These are phyloP conservation scores for Ambrosia artemisiifolia DNA, from an alignment of 129 eudicot species.

Conservation along the genomic window DNA sequence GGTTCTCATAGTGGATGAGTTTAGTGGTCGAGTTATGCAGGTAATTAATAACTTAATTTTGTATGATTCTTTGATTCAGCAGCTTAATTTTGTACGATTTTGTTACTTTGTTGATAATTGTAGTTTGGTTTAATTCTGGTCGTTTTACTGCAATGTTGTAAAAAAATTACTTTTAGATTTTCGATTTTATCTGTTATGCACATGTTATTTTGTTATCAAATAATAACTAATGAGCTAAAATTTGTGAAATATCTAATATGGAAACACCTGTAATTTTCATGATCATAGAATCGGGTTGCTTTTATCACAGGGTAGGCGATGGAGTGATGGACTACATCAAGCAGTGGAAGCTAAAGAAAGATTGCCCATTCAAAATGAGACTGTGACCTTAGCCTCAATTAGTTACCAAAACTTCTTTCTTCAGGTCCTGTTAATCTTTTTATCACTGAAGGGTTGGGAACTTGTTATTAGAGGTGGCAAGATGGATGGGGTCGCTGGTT, in stretches of 20 bases:
- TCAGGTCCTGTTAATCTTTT: slow-evolving; percentile 55
- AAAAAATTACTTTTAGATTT: no score
- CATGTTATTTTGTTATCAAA: not conserved
- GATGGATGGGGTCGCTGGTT: not conserved
- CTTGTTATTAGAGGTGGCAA: not conserved
- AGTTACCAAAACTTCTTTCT: slow-evolving; percentile 99
- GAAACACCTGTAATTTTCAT: not conserved
- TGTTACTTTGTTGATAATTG: not conserved
- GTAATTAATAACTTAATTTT: slow-evolving; percentile 29
- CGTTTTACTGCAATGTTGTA: not conserved
- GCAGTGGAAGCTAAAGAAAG: slow-evolving; percentile 99
- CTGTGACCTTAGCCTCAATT: slow-evolving; percentile 93
- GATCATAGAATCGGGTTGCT: slow-evolving; percentile 7
- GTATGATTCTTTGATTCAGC: not conserved
- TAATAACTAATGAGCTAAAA: not conserved
- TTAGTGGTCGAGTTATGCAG: slow-evolving; percentile 99
- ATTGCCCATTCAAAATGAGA: slow-evolving; percentile 91
- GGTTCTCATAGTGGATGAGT: slow-evolving; percentile 98
- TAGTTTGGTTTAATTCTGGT: not conserved
- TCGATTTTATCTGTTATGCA: not conserved
- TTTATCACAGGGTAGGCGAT: slow-evolving; percentile 84
- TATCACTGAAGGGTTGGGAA: slow-evolving; percentile 4
- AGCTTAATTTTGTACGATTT: not conserved
- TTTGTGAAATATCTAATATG: not conserved
- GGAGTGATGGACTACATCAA: slow-evolving; percentile 99